phyloP scores from a whole-genome alignment of 2,329 filamentous ascomycete species.

The Cadophora malorum region DNA sequence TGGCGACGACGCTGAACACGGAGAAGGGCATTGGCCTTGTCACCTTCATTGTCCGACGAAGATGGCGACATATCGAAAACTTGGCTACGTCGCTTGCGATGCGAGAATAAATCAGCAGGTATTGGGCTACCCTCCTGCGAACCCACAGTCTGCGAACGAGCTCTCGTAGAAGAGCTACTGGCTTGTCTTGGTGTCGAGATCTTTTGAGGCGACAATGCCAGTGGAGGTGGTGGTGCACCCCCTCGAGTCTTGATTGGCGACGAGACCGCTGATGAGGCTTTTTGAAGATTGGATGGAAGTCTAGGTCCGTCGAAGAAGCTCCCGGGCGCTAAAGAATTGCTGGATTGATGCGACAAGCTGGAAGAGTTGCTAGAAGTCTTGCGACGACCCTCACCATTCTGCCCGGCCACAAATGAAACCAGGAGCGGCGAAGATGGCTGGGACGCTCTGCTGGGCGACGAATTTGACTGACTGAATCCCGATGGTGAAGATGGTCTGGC shows the following conservation, averaged over 20 bases:
- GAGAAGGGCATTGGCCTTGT: constrained; percentile 86
- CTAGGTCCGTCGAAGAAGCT: constrained; percentile 76
- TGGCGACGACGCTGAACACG: constrained; percentile 94
- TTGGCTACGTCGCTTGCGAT: constrained; percentile 91
- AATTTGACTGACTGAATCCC: constrained; percentile 76
- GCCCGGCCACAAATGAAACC: constrained; percentile 92
- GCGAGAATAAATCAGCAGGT: constrained; percentile 69
- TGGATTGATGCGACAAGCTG: constrained; percentile 79
- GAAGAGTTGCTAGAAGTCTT: constrained; percentile 94
- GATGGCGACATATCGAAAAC: constrained; percentile 97
- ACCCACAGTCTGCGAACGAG: constrained; percentile 89
- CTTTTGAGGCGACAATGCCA: constrained; percentile 69
- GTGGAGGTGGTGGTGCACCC: constrained; percentile 50
- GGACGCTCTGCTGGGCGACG: constrained; percentile 86
- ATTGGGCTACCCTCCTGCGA: constrained; percentile 88
- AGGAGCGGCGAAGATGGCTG: constrained; percentile 88
- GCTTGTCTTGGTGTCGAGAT: constrained; percentile 64
- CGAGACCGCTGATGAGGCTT: constrained; percentile 58
- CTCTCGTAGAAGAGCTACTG: constrained; percentile 69
- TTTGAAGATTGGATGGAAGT: constrained; percentile 63
- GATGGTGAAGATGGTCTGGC: constrained; percentile 89
- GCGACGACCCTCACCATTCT: constrained; percentile 76
- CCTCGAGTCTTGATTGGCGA: constrained; percentile 64
- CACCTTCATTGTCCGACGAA: constrained; percentile 95
- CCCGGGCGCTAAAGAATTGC: constrained; percentile 70